Evolutionary conservation across 768 basidiomycete species (phyloP).

Genomic region (Xerocomellus intermedius): DNA sequence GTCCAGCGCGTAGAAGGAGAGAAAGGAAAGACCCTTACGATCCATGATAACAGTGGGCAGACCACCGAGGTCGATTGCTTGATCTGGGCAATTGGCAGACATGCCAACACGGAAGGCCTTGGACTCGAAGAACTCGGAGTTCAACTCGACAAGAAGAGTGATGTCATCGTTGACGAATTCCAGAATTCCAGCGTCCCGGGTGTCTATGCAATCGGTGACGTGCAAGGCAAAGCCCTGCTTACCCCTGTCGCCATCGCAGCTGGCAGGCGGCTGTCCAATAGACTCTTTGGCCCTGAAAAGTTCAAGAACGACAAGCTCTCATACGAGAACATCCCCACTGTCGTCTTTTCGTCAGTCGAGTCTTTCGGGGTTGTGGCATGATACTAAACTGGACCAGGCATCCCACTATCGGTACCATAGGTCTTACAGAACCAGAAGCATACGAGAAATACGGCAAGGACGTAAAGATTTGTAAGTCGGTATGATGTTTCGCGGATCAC

Average conservation of each 20-base stretch:
- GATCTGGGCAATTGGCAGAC: slow-evolving; percentile 94
- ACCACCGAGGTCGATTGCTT: slow-evolving; percentile 82
- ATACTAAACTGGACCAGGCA: slow-evolving; percentile 51
- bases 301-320: slow-evolving; percentile 85
- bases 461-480: slow-evolving; percentile 83
- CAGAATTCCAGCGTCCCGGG: slow-evolving; percentile 75
- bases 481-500: neutral
- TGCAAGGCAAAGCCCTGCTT: slow-evolving; percentile 86
- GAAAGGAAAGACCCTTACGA: slow-evolving; percentile 68
- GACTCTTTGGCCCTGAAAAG: slow-evolving; percentile 84
- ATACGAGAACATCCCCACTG: slow-evolving; percentile 90
- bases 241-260: slow-evolving; percentile 99
- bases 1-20: slow-evolving; percentile 75
- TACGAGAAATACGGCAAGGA: slow-evolving; percentile 82
- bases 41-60: slow-evolving; percentile 75
- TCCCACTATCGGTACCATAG: slow-evolving; percentile 93
- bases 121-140: slow-evolving; percentile 79
- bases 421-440: slow-evolving; percentile 91
- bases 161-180: slow-evolving; percentile 87
- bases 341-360: slow-evolving; percentile 87
- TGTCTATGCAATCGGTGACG: slow-evolving; percentile 87
- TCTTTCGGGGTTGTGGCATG: slow-evolving; percentile 1
- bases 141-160: slow-evolving; percentile 72
- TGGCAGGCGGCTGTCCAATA: slow-evolving; percentile 82
- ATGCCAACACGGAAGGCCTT: slow-evolving; percentile 73